Percentiles rank a stretch among this genome's conserved stretches.
Evolutionary conservation across 306 rosid species (phyloP).

Genomic region (Echinosophora koreensis): DNA sequence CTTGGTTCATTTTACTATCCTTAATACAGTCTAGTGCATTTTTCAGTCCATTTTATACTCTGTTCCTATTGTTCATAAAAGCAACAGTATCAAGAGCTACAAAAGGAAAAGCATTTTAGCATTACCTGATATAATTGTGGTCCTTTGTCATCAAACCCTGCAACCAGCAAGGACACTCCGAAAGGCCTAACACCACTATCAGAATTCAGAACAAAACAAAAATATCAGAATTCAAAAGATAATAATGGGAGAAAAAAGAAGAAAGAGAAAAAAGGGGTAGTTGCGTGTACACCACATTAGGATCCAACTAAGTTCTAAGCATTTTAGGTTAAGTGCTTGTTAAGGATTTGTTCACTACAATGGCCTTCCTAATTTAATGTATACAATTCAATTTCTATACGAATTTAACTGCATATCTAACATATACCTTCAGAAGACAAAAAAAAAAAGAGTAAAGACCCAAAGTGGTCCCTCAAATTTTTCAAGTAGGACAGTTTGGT

Average conservation of each 20-base stretch:
- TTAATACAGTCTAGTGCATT: too few relatives aligned
- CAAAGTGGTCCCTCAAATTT: too few relatives aligned
- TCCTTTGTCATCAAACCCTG: conserved; percentile 93
- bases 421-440: conserved; percentile 12
- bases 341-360: background rate
- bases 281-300: background rate
- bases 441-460: too few relatives aligned
- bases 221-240: conserved; percentile 38
- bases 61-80: too few relatives aligned
- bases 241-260: background rate
- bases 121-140: conserved; percentile 93
- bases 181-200: conserved; percentile 97
- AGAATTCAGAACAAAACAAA: conserved; percentile 22
- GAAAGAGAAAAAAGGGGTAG: background rate
- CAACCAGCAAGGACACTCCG: conserved; percentile 93
- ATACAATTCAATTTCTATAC: conserved; percentile 18
- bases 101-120: conserved; percentile 9
- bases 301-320: conserved; percentile 1
- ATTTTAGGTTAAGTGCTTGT: background rate
- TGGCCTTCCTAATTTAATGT: background rate
- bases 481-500: too few relatives aligned
- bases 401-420: conserved; percentile 2
- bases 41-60: too few relatives aligned
- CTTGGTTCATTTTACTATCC: too few relatives aligned
- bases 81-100: conserved; percentile 14